Base-by-base conservation (phyloP, 2,329 filamentous ascomycete species). In the Ceratocystis lukuohia region DNA sequence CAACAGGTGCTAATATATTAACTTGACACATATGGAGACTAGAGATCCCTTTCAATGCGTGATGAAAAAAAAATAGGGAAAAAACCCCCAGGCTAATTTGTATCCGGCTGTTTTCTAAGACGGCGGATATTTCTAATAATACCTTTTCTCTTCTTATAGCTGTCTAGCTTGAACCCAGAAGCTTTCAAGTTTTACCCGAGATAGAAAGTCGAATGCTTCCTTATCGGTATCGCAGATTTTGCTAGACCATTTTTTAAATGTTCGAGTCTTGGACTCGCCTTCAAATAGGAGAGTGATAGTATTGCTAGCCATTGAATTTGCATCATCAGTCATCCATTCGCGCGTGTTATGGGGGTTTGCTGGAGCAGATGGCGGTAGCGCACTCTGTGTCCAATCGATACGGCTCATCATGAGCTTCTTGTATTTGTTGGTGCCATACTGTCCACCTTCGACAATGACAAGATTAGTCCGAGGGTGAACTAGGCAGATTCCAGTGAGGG, bases 311-410 rank as follows among this genome's bases (percentile, higher is more conserved):
- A 96, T 81, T 71, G 96, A 91, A 72, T 90, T 95, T 56, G 94
- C 76, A 57, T 87, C 82, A 1, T 91, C 91, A 68, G 87, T 83
- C 61, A 96, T 79, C 91, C 91, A 96, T 57, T 86, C 80, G 20
- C 85, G 84, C 61, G 86, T 80, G 1, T 83, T 82, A 67, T 83
- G 84, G 66, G 82, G 80, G 67, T 86, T 86, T 46, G 80, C 81
- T 68, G 85, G 80, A 62, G 80, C 81, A 53, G 84, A 77, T 48
- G 81, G 80, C 0, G 91, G 87, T 1, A 86, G 85, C 0, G 84
- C 82, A 71, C 96, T 96, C 74, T 97, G 92, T 1, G 88, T 88
- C 94, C 95, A 99, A 75, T 96, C 88, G 72, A 97, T 91, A 61
- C 94, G 91, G 71, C 93, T 87, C 56, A 95, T 80, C 89, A 99